A percentile compares a stretch with the other conserved stretches of the same genome.
Evolutionary conservation across 192 early-diverging fungal species (phyloP).

Genomic region (Backusella luteola): DNA sequence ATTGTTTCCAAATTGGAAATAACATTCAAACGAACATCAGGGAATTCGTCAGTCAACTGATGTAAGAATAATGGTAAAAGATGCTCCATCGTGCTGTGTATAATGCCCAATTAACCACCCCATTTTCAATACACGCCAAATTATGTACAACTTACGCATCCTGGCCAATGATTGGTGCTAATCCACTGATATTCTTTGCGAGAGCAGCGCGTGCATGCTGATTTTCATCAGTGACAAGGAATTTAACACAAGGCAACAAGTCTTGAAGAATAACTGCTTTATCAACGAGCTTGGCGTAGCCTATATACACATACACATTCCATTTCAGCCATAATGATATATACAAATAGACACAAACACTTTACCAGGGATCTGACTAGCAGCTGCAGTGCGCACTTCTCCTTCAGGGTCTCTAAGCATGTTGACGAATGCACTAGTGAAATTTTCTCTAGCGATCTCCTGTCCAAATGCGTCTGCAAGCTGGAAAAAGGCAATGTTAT

Average conservation of each 20-base stretch:
- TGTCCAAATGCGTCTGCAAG: slow-evolving; percentile 77
- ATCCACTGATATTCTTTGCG: slow-evolving; percentile 93
- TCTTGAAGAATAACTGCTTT: slow-evolving; percentile 76
- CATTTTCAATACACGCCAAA: background rate
- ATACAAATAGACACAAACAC: background rate
- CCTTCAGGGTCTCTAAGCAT: slow-evolving; percentile 95
- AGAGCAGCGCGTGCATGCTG: slow-evolving; percentile 95
- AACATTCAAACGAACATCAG: slow-evolving; percentile 98
- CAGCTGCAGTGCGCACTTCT: slow-evolving; percentile 94
- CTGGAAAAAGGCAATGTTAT: slow-evolving; percentile 37
- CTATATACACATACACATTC: background rate
- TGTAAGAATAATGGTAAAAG: slow-evolving; percentile 95
- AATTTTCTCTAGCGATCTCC: slow-evolving; percentile 79
- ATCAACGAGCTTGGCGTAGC: slow-evolving; percentile 71
- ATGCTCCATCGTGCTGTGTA: slow-evolving; percentile 85
- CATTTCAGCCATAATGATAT: background rate
- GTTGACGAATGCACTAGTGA: slow-evolving; percentile 82
- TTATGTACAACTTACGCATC: slow-evolving; percentile 59
- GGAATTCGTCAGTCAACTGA: slow-evolving; percentile 94
- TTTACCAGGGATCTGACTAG: slow-evolving; percentile 80
- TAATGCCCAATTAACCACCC: background rate
- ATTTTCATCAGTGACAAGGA: slow-evolving; percentile 91
- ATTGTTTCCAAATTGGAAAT: slow-evolving; percentile 97
- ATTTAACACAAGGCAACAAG: slow-evolving; percentile 88
- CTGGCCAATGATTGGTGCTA: slow-evolving; percentile 94